Evolutionary conservation across 768 basidiomycete genomes (phyloP).

Genomic region (Xerocomus potaroensis): DNA sequence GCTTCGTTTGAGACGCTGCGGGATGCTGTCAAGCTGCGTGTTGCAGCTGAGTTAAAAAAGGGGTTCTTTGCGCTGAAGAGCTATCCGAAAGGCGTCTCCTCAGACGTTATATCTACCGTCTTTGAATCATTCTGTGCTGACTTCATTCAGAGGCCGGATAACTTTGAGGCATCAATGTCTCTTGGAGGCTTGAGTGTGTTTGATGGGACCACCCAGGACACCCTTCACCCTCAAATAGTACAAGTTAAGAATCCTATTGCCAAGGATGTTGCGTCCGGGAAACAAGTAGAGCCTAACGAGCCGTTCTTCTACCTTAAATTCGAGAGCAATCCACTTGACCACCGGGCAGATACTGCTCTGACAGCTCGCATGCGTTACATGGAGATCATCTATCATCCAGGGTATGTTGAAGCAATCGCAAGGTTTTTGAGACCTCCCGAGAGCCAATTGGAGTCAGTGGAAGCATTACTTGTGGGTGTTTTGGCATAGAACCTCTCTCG

Average conservation of each 20-base stretch:
- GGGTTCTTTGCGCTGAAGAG: slow-evolving; percentile 83
- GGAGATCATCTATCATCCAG: slow-evolving; percentile 95
- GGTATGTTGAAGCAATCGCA: slow-evolving; percentile 89
- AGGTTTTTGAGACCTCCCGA: slow-evolving; percentile 91
- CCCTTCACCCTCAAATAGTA: slow-evolving; percentile 87
- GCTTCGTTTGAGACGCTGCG: slow-evolving; percentile 67
- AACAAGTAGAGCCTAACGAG: slow-evolving; percentile 33
- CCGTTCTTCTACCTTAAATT: slow-evolving; percentile 89
- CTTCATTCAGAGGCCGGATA: slow-evolving; percentile 80
- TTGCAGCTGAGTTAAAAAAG: slow-evolving; percentile 74
- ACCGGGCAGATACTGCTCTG: slow-evolving; percentile 86
- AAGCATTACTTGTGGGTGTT: slow-evolving; percentile 73
- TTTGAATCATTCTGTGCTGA: slow-evolving; percentile 86
- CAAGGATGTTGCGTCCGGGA: slow-evolving; percentile 33
- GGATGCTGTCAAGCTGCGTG: slow-evolving; percentile 75
- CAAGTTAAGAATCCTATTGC: slow-evolving; percentile 54
- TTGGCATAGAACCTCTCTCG: background rate
- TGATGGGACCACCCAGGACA: slow-evolving; percentile 82
- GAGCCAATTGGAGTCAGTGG: slow-evolving; percentile 92
- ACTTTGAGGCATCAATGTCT: slow-evolving; percentile 79
- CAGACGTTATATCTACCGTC: slow-evolving; percentile 79
- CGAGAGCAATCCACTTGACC: slow-evolving; percentile 88
- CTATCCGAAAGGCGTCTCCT: slow-evolving; percentile 58
- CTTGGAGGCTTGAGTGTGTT: slow-evolving; percentile 84
- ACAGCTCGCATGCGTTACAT: slow-evolving; percentile 89